Evolutionary conservation across 2,329 filamentous ascomycete species (phyloP).

Genomic region (Aspergillus quadricinctus): DNA sequence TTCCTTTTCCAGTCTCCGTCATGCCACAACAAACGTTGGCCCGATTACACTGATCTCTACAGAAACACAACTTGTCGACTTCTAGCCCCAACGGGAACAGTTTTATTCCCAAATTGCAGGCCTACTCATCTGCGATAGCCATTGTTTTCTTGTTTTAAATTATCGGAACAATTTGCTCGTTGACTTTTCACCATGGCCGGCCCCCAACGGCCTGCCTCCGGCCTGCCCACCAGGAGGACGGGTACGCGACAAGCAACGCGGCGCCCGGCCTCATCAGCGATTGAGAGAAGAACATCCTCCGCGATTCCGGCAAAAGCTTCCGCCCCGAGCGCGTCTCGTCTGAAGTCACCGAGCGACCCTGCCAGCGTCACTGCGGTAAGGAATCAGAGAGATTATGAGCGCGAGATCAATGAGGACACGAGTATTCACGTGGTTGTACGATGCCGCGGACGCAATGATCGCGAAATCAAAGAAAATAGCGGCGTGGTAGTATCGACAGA

Average conservation of each 20-base stretch:
- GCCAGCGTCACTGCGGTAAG: slow-evolving; percentile 65
- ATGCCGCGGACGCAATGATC: slow-evolving; percentile 86
- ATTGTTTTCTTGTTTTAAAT: neutral
- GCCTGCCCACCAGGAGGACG: slow-evolving; percentile 47
- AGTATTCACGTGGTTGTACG: slow-evolving; percentile 98
- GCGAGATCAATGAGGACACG: slow-evolving; percentile 70
- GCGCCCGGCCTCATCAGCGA: slow-evolving; percentile 51
- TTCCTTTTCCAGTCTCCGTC: slow-evolving; percentile 18
- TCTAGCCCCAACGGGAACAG: neutral
- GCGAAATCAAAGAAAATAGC: slow-evolving; percentile 91
- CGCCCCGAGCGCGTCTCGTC: slow-evolving; percentile 35
- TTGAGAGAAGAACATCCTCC: slow-evolving; percentile 62
- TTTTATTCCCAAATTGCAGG: neutral
- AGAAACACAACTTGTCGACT: neutral
- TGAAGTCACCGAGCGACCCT: slow-evolving; percentile 42
- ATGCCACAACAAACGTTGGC: slow-evolving; percentile 13
- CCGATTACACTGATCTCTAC: slow-evolving; percentile 1
- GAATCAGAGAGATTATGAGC: slow-evolving; percentile 80
- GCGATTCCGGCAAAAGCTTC: slow-evolving; percentile 64
- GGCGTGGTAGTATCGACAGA: slow-evolving; percentile 85
- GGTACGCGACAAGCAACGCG: slow-evolving; percentile 48
- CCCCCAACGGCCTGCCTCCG: slow-evolving; percentile 47
- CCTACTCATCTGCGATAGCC: neutral
- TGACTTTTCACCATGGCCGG: slow-evolving; percentile 47
- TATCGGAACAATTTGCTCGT: neutral